Percentiles rank a stretch among this genome's conserved stretches.
These are phyloP conservation scores for Colletotrichum tabaci DNA, from an alignment of 2,329 filamentous ascomycete species.

Conservation along the genomic window DNA sequence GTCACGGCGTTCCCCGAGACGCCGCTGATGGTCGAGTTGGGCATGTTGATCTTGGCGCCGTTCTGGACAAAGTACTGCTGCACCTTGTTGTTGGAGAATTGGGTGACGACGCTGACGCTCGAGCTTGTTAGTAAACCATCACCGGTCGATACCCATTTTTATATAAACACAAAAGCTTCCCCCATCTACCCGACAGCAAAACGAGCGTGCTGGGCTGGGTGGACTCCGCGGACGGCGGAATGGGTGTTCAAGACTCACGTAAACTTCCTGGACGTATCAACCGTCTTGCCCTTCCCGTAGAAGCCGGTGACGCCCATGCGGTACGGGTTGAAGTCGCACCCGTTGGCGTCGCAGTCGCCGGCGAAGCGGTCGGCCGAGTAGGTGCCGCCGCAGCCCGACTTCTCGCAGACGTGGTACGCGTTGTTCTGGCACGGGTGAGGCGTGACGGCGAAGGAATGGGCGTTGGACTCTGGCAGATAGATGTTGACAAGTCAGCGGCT, in stretches of 20 bases:
- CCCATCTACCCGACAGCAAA: background rate
- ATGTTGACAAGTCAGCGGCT: background rate
- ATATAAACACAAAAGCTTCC: no score
- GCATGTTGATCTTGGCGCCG: constrained; percentile 66
- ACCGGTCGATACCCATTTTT: background rate
- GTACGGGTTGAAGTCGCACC: constrained; percentile 77
- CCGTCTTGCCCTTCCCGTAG: constrained; percentile 70
- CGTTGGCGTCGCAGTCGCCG: constrained; percentile 75
- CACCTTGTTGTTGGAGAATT: constrained; percentile 67
- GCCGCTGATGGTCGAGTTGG: constrained; percentile 52
- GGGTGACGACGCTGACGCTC: constrained; percentile 69
- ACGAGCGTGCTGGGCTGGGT: no score
- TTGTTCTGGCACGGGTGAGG: constrained; percentile 68
- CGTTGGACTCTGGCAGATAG: constrained; percentile 61
- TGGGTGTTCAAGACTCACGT: constrained; percentile 50
- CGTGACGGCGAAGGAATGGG: constrained; percentile 68
- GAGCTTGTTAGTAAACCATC: background rate
- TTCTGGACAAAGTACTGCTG: constrained; percentile 74
- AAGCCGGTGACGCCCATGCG: constrained; percentile 72
- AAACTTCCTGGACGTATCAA: constrained; percentile 70
- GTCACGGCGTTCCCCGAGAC: constrained; percentile 63
- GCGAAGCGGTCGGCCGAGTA: constrained; percentile 65
- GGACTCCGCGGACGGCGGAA: no score
- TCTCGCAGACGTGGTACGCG: constrained; percentile 54
- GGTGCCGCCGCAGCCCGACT: constrained; percentile 62